Base-by-base conservation (phyloP, 352 stramenopile genomes). In the Phytophthora litchii region DNA sequence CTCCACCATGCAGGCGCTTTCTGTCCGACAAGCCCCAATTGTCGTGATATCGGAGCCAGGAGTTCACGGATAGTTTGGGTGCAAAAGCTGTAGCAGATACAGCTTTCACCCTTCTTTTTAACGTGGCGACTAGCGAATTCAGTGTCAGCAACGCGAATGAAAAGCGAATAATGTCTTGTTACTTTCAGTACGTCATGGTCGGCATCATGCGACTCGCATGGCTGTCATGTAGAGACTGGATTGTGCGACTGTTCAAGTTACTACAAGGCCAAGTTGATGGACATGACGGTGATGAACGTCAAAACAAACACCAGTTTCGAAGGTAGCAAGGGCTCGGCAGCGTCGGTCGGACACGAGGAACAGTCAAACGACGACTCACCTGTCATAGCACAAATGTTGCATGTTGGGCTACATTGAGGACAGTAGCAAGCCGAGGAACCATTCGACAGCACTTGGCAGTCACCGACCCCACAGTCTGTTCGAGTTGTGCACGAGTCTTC, bases 381-480 rank as follows among this genome's bases (percentile, higher is more conserved):
- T 13, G 35, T 52, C 37, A 60, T 58, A 47, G 64, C 61, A 17
- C 70, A 78, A n/a, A 67, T 61, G 7, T 32, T 31, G 42, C 66
- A 75, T 4, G 61, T 45, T 14, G 70, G 66, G 17, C 44, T 58
- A 41, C 66, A 76, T 11, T 49, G n/a, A 6, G 60, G 57, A 46
- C 70, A 79, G 46, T 63, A 79, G 29, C 70, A 79, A 11, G 54
- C 57, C 7, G 56, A 51, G 5, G 61, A 72, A 2, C 70, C 67
- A 27, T 73, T 79, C n/a, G 60, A 51, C 12, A 65, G 47, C 34
- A 73, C 54, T 29, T 79, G 62, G 21, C 70, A 79, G 20, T 52
- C 54, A 7, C 70, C 70, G 21, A 54, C 54, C 1, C 66, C 62
- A 32, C 66, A 78, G 42, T 70, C 50, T 4, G 56, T 70, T 35